These are phyloP conservation scores for Blastobotrys indianensis DNA, from an alignment of 1,139 yeast species.

Conservation along the genomic window DNA sequence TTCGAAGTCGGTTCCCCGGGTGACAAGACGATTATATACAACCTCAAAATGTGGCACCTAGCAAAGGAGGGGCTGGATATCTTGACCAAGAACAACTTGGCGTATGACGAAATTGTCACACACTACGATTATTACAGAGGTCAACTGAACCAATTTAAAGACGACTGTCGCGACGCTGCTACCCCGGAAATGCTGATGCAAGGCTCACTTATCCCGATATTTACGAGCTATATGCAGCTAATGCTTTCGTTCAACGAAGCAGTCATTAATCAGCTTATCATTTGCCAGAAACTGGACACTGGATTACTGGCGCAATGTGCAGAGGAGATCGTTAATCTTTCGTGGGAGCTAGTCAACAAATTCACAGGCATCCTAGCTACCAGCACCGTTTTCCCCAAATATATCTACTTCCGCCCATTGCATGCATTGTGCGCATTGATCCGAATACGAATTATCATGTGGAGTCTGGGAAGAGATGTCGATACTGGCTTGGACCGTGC, in stretches of 20 bases:
- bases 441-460: slow-evolving; percentile 19
- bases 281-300: neutral
- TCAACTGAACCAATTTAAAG: neutral
- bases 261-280: slow-evolving; percentile 4
- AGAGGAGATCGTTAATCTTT: slow-evolving; percentile 1
- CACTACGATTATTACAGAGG: neutral
- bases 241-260: slow-evolving; percentile 4
- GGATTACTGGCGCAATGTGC: slow-evolving; percentile 1
- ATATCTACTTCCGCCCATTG: slow-evolving; percentile 51
- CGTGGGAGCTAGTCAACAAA: slow-evolving; percentile 7
- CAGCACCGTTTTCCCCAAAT: slow-evolving; percentile 43
- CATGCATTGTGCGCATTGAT: slow-evolving; percentile 42
- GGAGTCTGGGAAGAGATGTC: slow-evolving; percentile 11
- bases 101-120: too few relatives aligned
- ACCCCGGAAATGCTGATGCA: too few relatives aligned
- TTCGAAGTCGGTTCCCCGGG: too few relatives aligned
- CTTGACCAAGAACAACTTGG: neutral
- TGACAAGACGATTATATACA: neutral
- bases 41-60: neutral
- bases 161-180: neutral
- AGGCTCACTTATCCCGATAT: neutral
- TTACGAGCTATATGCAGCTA: slow-evolving; percentile 5
- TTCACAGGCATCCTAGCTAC: slow-evolving; percentile 5
- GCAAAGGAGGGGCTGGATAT: neutral
- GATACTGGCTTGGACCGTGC: slow-evolving; percentile 9